Evolutionary conservation across 2,329 filamentous ascomycete species (phyloP).

Genomic region (Colletotrichum orchidophilum): DNA sequence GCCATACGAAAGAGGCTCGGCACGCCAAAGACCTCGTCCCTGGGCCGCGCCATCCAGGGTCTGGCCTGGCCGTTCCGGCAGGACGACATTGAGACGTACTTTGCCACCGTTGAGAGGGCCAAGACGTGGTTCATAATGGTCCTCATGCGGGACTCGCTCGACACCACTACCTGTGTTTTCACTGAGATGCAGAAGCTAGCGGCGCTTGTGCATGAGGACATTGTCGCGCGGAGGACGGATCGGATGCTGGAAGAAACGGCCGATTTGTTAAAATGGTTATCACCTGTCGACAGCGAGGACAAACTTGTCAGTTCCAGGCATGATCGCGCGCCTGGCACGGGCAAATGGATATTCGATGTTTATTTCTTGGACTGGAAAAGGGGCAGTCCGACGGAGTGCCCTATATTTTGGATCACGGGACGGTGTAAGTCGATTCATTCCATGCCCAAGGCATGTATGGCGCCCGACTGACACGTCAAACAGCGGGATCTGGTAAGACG

Average conservation of each 20-base stretch:
- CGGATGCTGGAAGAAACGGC: conserved; percentile 33
- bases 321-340: conserved; percentile 36
- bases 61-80: conserved; percentile 37
- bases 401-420: conserved; percentile 39
- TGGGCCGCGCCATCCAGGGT: conserved; percentile 30
- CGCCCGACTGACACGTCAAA: background rate
- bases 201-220: conserved; percentile 36
- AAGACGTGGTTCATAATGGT: conserved; percentile 41
- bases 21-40: conserved; percentile 21
- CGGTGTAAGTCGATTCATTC: conserved; percentile 34
- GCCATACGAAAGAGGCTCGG: conserved; percentile 33
- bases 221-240: conserved; percentile 30
- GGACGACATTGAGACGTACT: conserved; percentile 35
- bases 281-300: conserved; percentile 34
- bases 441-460: too few relatives aligned
- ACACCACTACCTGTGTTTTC: conserved; percentile 34
- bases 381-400: conserved; percentile 17
- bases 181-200: conserved; percentile 36
- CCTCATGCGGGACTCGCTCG: conserved; percentile 36
- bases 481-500: conserved; percentile 42
- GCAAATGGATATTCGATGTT: conserved; percentile 35
- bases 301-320: conserved; percentile 27
- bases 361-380: conserved; percentile 34
- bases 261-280: conserved; percentile 34
- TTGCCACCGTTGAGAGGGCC: conserved; percentile 36